Base-by-base conservation (phyloP, 495 filamentous ascomycete genomes). In the Aspergillus sclerotioniger region DNA sequence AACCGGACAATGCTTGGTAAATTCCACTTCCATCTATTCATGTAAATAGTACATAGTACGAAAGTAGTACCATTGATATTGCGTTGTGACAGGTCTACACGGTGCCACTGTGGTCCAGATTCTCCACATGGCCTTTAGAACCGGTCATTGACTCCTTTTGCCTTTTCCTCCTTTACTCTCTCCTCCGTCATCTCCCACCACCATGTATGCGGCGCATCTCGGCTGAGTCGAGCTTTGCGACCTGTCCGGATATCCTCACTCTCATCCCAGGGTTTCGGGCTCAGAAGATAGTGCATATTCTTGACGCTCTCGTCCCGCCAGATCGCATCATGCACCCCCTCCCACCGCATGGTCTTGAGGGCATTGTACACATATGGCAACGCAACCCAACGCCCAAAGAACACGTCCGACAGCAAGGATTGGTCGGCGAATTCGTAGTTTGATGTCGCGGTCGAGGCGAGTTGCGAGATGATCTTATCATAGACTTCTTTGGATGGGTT, bases 351-450 rank as follows among this genome's bases (percentile, higher is more conserved):
- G 16, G 90, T 90, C 76, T 92, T 92, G 44, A 94, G 72, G 45
- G 88, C 90, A 71, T 95, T 95, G 70, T 93, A 94, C 21, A 84
- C 76, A 56, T 92, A 94, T 25, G 88, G 86, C 46, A 95, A 68
- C 8, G 85, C 70, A 7, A 88, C 84, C 90, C 90, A 95, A 9
- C 84, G 76, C 3, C 81, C 84, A 1, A 60, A 50, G 70, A 89
- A 93, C 0, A 87, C 58, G 60, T 89, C 85, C 1, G 80, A 78
- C 8, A 95, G 78, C 8, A 95, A 74, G 3, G 77, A 81, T 70
- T 95, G 90, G 58, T 95, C 90, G 1, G 89, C 79, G 59, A 95
- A 93, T 39, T 87, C 84, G 62, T 90, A 89, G 12, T 54, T 57
- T 53, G 71, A 65, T 37, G 62, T 67, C 0, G 71, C 69, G 3